phyloP scores from a whole-genome alignment of 2,329 filamentous ascomycete genomes.

The Chaetomium sp. region DNA sequence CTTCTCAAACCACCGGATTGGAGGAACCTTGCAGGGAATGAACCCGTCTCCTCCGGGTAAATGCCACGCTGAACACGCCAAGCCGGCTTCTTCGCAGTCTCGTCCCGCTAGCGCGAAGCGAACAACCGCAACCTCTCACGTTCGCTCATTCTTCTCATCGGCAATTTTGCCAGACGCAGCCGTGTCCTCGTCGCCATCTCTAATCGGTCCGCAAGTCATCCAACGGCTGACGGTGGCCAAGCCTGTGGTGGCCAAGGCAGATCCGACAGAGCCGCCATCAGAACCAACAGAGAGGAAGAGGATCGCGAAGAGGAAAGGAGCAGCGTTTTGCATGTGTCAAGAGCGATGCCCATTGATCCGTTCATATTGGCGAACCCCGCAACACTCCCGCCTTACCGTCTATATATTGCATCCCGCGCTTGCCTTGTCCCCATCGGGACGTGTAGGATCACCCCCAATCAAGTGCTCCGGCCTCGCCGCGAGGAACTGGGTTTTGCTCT shows the following conservation, averaged over 20 bases:
- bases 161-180: conserved; percentile 1
- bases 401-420: conserved; percentile 8
- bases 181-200: not conserved
- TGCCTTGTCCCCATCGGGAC: conserved; percentile 3
- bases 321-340: not conserved
- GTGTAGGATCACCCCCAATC: conserved; percentile 1
- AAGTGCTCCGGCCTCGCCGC: not conserved
- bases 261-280: not conserved
- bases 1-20: not conserved
- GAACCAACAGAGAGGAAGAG: not conserved
- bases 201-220: conserved; percentile 15
- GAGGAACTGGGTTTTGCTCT: not conserved
- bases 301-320: not conserved
- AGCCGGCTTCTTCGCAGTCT: conserved; percentile 24
- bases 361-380: not conserved
- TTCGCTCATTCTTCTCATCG: not conserved
- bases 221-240: not conserved
- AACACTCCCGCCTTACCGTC: conserved; percentile 3
- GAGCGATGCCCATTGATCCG: conserved; percentile 4
- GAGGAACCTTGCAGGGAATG: not conserved
- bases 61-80: conserved; percentile 21
- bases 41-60: conserved; percentile 27
- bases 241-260: not conserved
- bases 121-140: not conserved
- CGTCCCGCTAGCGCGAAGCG: conserved; percentile 26